These are phyloP conservation scores for Emmonsiellopsis sp. DNA, from an alignment of 2,329 filamentous ascomycete species.

Conservation along the genomic window DNA sequence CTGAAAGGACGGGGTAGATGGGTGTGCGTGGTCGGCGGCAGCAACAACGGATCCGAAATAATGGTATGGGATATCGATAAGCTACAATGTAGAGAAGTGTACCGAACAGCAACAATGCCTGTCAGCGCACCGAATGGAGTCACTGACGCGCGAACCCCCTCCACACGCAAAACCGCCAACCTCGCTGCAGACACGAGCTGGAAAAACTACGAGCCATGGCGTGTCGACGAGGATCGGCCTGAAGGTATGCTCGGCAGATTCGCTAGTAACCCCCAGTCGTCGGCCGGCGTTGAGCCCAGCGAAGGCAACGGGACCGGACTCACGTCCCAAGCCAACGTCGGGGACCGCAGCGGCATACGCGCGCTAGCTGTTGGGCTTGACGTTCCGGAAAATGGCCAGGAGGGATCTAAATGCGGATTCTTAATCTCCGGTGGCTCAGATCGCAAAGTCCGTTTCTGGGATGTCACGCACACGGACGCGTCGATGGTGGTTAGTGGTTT, in stretches of 20 bases:
- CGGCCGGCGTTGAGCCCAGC: slow-evolving; percentile 54
- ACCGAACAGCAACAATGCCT: slow-evolving; percentile 48
- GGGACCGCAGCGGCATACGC: slow-evolving; percentile 50
- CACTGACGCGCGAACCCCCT: slow-evolving; percentile 27
- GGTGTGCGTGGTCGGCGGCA: slow-evolving; percentile 83
- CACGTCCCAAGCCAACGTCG: neutral
- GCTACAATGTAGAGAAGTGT: slow-evolving; percentile 77
- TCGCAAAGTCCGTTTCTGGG: slow-evolving; percentile 90
- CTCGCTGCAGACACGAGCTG: slow-evolving; percentile 16
- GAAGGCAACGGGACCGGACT: slow-evolving; percentile 37
- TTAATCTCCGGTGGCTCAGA: slow-evolving; percentile 83
- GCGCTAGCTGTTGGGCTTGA: slow-evolving; percentile 67
- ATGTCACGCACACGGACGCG: slow-evolving; percentile 66
- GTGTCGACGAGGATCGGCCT: slow-evolving; percentile 79
- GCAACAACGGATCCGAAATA: slow-evolving; percentile 69
- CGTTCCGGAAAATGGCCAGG: slow-evolving; percentile 53
- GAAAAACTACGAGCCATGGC: slow-evolving; percentile 71
- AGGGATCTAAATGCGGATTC: slow-evolving; percentile 62
- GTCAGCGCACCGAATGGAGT: slow-evolving; percentile 3
- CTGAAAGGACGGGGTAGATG: slow-evolving; percentile 69
- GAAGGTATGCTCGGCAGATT: slow-evolving; percentile 83
- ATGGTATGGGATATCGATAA: slow-evolving; percentile 96
- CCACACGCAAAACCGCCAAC: slow-evolving; percentile 10
- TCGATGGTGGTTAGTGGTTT: slow-evolving; percentile 76
- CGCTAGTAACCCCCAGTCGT: slow-evolving; percentile 41